A percentile compares a stretch with the other conserved stretches of the same genome.
phyloP scores from a whole-genome alignment of 1,284 basidiomycete genomes.

The Pisolithus thermaeus region DNA sequence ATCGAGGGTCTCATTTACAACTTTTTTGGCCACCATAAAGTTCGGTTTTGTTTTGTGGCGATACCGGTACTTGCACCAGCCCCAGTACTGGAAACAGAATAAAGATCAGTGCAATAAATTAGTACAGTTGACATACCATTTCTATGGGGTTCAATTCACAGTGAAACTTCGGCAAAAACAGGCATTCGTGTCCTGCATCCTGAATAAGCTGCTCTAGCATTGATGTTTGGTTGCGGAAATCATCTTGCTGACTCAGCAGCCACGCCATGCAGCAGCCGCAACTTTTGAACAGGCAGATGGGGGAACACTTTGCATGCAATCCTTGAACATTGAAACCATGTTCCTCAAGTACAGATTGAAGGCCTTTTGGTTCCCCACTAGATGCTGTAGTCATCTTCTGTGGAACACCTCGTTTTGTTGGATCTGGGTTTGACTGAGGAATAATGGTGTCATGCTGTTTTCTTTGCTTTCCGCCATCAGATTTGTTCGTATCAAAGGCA shows the following conservation, averaged over 20 bases:
- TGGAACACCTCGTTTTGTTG: too few relatives aligned
- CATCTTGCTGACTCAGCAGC: neutral
- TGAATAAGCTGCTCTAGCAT: neutral
- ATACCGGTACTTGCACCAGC: slow-evolving; percentile 10
- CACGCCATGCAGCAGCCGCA: neutral
- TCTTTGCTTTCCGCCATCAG: too few relatives aligned
- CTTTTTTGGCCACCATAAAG: neutral
- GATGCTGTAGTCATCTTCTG: too few relatives aligned
- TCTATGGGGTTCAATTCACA: slow-evolving; percentile 21
- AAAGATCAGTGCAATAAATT: neutral
- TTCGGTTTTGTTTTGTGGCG: slow-evolving; percentile 1
- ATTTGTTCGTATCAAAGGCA: too few relatives aligned
- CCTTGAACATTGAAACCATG: neutral
- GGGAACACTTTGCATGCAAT: neutral
- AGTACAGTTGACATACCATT: slow-evolving; percentile 8
- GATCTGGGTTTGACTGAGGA: too few relatives aligned
- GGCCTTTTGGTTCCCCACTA: neutral
- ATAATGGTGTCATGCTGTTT: too few relatives aligned
- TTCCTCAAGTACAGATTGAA: neutral
- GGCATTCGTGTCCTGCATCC: slow-evolving; percentile 10
- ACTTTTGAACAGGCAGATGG: neutral
- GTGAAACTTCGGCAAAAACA: slow-evolving; percentile 19
- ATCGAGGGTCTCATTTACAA: neutral
- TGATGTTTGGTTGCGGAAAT: neutral
- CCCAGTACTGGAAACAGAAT: slow-evolving; percentile 3